Conservation (phyloP, 202 grass and related monocot species). For the Panicum virgatum region DNA sequence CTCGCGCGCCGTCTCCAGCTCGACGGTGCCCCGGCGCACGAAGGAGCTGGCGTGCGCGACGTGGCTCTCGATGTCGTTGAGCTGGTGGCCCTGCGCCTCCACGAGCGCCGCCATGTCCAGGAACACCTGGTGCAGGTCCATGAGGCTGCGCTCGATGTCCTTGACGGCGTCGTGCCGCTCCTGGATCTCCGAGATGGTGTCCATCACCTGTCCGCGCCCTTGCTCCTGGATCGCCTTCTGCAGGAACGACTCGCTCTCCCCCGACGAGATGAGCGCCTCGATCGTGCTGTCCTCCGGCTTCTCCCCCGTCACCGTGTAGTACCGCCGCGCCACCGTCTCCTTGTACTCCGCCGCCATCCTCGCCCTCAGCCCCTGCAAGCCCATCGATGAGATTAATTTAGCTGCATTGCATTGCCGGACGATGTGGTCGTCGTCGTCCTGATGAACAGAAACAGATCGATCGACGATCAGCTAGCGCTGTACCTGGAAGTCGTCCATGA, state of each 20-base stretch:
- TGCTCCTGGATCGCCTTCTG: slow-evolving; percentile 96
- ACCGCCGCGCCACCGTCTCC: slow-evolving; percentile 80
- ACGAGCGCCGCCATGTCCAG: slow-evolving; percentile 95
- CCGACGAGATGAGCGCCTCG: slow-evolving; percentile 74
- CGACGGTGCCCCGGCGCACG: slow-evolving; percentile 76
- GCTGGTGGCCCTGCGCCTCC: slow-evolving; percentile 81
- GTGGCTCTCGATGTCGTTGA: slow-evolving; percentile 96
- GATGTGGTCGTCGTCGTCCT: too few species aligned
- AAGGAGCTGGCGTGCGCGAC: slow-evolving; percentile 93
- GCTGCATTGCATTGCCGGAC: too few species aligned
- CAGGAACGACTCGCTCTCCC: slow-evolving; percentile 87
- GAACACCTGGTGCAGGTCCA: slow-evolving; percentile 99
- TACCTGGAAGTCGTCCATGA: slow-evolving; percentile 92
- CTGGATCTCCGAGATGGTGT: slow-evolving; percentile 91
- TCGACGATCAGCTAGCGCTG: too few species aligned
- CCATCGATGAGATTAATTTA: too few species aligned
- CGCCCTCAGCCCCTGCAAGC: slow-evolving; percentile 57
- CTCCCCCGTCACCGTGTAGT: slow-evolving; percentile 87
- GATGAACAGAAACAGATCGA: too few species aligned
- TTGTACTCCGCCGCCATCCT: slow-evolving; percentile 81
- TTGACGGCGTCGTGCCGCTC: slow-evolving; percentile 95
- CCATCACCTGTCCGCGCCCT: slow-evolving; percentile 88
- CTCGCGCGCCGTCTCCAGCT: slow-evolving; percentile 65
- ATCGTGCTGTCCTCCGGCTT: slow-evolving; percentile 72
- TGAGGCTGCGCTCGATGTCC: slow-evolving; percentile 93